Base-by-base conservation (phyloP, 116 monocot genomes). In the Cymodocea nodosa region DNA sequence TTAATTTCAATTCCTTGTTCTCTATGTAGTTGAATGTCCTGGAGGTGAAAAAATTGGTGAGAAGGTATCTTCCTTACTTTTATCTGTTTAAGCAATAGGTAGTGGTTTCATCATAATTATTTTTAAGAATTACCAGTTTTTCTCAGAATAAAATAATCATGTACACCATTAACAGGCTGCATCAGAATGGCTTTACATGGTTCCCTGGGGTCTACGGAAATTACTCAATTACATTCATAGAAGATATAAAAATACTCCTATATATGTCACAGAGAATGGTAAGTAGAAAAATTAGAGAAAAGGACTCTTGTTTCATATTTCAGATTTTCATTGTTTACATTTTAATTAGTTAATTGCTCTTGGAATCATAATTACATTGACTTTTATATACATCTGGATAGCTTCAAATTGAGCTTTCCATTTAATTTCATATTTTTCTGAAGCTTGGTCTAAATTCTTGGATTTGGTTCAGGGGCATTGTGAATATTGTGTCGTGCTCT, bases 231-330 rank as follows among this genome's bases (percentile, higher is more conserved):
- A 87, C 67, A 77, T 83, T 52, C 70, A 85, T 9, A 69, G 74
- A 65, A 79, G 61, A 78, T 97, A 97, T 64, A 61, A 60, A 60
- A 75, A 79, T 72, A 70, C 77, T 15, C 79, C 79, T 51, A 83
- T 90, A 49, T 97, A 82, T 74, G 69, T 97, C 17, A 97, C 95
- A 73, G 87, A 97, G 74, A 90, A 97, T 80, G 95, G 95, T 97
- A 81, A 71, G 65, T 39, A 62, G 15, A 4, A 15, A 23, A 59
- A 59, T 34, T 2, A 15, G 0, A 2, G 3, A 59, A 24, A 11
- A 3, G 13, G 23, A 59, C 30, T 34, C 14, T 2, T 13, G 23
- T 20, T 23, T 23, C 3, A 13, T 25, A 23, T 57, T 23, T 57
- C 12, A 20, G 23, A 23, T 11, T 19, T 24, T 12, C 30, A 30